Evolutionary conservation across 1,284 basidiomycete species (phyloP), one percentile per base, ranked within the genome.

Genomic region (Hemileia vastatrix): DNA sequence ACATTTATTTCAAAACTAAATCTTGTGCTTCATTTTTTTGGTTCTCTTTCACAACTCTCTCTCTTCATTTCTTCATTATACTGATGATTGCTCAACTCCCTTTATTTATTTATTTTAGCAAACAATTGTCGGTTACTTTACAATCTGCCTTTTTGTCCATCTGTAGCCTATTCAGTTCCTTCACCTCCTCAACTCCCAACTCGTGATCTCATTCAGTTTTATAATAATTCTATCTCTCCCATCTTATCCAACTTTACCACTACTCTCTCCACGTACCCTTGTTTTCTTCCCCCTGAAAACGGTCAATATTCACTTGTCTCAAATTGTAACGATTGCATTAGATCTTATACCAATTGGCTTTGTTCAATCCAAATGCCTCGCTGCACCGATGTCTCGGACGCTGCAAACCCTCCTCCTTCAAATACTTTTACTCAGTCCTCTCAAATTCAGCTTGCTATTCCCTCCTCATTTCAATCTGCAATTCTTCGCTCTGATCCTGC

Each of bases 111-210:
- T 23, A 24, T 1, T 18, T 13, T 40, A 73, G 57, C 69, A 67
- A 66, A 76, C 23, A 71, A 72, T 27, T 78, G 77, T 64, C 70
- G 76, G 15, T 70, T 78, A 4, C 63, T 78, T 2, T 72, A 70
- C 61, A 70, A 75, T 53, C 65, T 77, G 13, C 65, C 70, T 3
- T 77, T 77, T 58, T 79, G 78, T 62, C 78, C 78, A 1, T 64
- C 70, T 5, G 70, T 79, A 23, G 77, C 77, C 9, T 78, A 79
- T 63, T 69, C 77, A n/a, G 75, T 78, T 33, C 77, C 78, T 0
- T 65, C 77, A 11, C 71, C 72, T 4, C 70, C 70, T 1, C 49
- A 60, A 0, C 65, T 77, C 33, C 63, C 71, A 2, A 73, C 72
- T 1, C 21, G 47, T 1, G 44, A 64, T 4, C 74, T 77, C 5